Evolutionary conservation across 2,329 filamentous ascomycete genomes (phyloP).

Genomic region (Epichloe brachyelytri): DNA sequence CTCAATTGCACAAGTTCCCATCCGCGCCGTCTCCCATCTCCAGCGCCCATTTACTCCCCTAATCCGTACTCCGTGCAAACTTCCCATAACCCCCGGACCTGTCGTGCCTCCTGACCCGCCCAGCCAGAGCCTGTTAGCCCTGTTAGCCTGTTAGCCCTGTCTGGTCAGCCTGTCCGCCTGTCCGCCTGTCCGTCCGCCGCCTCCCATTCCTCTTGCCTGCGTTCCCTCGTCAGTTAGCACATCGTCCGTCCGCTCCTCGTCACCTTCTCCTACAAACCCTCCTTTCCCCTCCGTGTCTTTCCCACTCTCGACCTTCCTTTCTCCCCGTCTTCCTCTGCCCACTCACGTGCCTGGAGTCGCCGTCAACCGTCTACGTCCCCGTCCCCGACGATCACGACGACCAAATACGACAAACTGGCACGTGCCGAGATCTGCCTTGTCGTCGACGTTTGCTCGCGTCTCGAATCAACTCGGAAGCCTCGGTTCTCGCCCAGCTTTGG

Average conservation of each 20-base stretch:
- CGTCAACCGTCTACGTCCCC: not conserved
- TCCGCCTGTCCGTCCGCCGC: not conserved
- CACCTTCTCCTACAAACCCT: slow-evolving; percentile 1
- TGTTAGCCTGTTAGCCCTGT: not conserved
- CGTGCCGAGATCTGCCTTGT: slow-evolving; percentile 4
- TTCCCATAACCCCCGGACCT: not conserved
- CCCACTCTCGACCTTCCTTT: slow-evolving; percentile 1
- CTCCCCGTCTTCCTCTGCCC: not conserved
- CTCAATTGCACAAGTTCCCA: not conserved
- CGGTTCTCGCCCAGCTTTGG: slow-evolving; percentile 11
- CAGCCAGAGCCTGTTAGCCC: not conserved
- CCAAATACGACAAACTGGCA: slow-evolving; percentile 2
- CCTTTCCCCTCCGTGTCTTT: slow-evolving; percentile 1
- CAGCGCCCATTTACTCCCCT: not conserved
- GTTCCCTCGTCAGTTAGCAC: not conserved
- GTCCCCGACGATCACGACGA: slow-evolving; percentile 1
- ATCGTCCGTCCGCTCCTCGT: slow-evolving; percentile 4
- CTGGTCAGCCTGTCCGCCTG: not conserved
- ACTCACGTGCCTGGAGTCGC: slow-evolving; percentile 6
- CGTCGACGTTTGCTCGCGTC: slow-evolving; percentile 2
- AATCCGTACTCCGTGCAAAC: not conserved
- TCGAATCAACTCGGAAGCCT: slow-evolving; percentile 1
- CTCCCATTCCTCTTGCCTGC: slow-evolving; percentile 6
- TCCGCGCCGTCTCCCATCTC: not conserved
- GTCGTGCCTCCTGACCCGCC: not conserved